Evolutionary conservation across 2,329 filamentous ascomycete genomes (phyloP), one percentile per base, ranked within the genome.

Genomic region (Cercospora nicotianae): DNA sequence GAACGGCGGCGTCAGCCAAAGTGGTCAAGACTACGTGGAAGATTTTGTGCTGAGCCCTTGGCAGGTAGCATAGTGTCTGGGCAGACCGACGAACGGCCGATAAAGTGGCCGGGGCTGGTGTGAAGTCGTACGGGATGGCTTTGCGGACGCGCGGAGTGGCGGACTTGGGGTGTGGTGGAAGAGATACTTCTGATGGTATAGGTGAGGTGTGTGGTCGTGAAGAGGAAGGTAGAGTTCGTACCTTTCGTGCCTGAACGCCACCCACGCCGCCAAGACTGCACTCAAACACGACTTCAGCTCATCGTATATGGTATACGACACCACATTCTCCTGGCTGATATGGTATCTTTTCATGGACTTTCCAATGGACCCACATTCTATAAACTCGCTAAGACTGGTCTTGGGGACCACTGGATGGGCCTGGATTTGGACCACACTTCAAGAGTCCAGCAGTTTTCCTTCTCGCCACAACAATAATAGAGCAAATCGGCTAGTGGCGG

Each of bases 21-120:
- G 48, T 62, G 62, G 58, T 65, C 66, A 68, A 65, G 66, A 30
- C 60, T 62, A 45, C 55, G 60, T 68, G 67, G 64, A 28, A 57
- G 63, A 68, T 42, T 59, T 68, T 58, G 39, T 53, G 45, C 26
- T 55, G 67, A 59, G 59, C 8, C 45, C 67, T 68, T 68, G 67
- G 67, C 67, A 16, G 28, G 12, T 33, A 18, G 31, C 1, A 55
- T 66, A 60, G 67, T 63, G 67, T 66, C 67, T 66, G 48, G 67
- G 67, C 67, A 58, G 36, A 33, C 62, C 51, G 62, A 64, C 18
- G 26, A 58, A 64, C 48, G 13, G 62, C 62, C 62, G 62, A 64
- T 36, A 31, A 30, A 23, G 39, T 16, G n/a, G 16, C 61, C 61
- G 61, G 45, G 45, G 48, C n/a, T 33, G 61, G 18, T 55, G 45